Base-by-base conservation (phyloP, 2,329 filamentous ascomycete genomes). In the Lachnellula arida region DNA sequence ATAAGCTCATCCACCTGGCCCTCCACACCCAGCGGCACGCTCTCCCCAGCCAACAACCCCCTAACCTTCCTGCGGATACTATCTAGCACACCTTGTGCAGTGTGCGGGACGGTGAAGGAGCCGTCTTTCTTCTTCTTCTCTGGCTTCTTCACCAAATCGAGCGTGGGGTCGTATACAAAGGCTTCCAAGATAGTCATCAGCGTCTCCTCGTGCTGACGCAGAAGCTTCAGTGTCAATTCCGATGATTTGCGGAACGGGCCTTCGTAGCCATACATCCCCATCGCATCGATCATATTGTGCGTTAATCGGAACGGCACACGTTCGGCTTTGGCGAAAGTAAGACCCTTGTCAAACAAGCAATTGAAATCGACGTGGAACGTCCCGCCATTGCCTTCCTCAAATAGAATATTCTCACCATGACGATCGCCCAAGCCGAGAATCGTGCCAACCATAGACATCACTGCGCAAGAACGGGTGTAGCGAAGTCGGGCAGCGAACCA, bases 401-500 rank as follows among this genome's bases (percentile, higher is more conserved):
- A 85, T 32, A 97, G 82, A 54, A 99, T 90, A 72, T 99, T 99
- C 72, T 99, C 94, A 56, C 93, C 93, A 73, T 99, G 94, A 4
- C 94, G 86, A 73, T 99, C 94, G 40, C 94, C 94, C 0, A 99
- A 79, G 0, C 88, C 94, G 4, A 99, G 81, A 49, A 97, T 92
- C 55, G 96, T 95, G 49, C 94, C 94, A 4, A 96, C 91, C 83
- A 99, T 99, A n/a, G 91, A 96, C 92, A 99, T 99, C 63, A 99
- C 94, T 11, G 95, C 94, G 67, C 89, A 93, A 1, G 94, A 96
- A 4, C 94, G 85, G 2, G 94, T 95, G 73, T 97, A 99, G 47
- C 86, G 84, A 46, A 97, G 79, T 7, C 94, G 84, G 9, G 93
- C 92, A 2, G 85, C 82, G 71, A 99, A 95, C 94, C 94, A 99